Percentiles rank a stretch among this genome's conserved stretches.
Conservation (phyloP, 306 rosid genomes). For the Rosa chinensis region DNA sequence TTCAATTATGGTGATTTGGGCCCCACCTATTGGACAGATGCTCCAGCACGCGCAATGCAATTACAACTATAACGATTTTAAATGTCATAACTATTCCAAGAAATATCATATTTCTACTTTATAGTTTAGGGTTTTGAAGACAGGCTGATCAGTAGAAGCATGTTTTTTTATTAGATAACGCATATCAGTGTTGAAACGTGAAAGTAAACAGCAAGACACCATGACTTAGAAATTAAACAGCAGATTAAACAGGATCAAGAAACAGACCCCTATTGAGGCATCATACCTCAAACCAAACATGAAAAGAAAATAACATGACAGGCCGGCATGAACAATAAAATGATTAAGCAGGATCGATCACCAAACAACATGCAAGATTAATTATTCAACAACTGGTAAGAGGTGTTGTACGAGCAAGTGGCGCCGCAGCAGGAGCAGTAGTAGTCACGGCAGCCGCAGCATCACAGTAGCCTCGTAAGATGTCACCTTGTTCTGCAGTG, state of each 20-base stretch:
- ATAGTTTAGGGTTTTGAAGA: too few relatives aligned
- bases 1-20: too few relatives aligned
- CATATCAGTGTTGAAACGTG: background rate
- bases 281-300: background rate
- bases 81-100: too few relatives aligned
- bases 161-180: too few relatives aligned
- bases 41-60: too few relatives aligned
- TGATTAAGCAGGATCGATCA: background rate
- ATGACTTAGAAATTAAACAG: background rate
- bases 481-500: slow-evolving; percentile 29
- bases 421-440: slow-evolving; percentile 12
- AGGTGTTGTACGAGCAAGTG: background rate
- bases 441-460: background rate
- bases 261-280: background rate
- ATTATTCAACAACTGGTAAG: background rate
- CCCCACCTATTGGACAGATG: too few relatives aligned
- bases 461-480: slow-evolving; percentile 35
- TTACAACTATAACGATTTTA: too few relatives aligned
- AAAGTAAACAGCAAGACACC: background rate
- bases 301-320: background rate
- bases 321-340: background rate
- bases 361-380: background rate
- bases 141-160: too few relatives aligned
- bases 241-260: background rate
- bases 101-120: too few relatives aligned